Evolutionary conservation across 148 eudicot genomes (phyloP), one percentile per base, ranked within the genome.

Genomic region (Cornus florida): DNA sequence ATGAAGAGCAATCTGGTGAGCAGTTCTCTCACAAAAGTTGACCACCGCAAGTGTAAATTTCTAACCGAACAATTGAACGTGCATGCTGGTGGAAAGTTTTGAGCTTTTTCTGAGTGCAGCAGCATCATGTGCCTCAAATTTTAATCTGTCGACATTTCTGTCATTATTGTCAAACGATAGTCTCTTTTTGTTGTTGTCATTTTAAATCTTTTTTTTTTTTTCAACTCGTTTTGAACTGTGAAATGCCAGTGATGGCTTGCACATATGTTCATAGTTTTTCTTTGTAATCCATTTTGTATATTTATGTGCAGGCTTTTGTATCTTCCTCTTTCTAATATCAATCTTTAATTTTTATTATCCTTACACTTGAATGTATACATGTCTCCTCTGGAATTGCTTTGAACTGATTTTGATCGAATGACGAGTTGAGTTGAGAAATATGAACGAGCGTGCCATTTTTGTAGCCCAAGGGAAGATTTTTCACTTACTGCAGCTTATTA

Each of bases 1-100:
- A 69, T 10, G 88, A 89, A 53, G 97, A 90, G 78, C 59, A 82
- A 35, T 24, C 81, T 1, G 74, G 32, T 31, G 89, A 92, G 16
- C 89, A 82, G 82, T 39, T 73, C 67, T 71, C 85, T 28, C 83
- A 83, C 28, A 86, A 89, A 80, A 83, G 80, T 39, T 80, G 38
- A 57, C 86, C 20, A 67, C 38, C 1, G 3, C 38, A 35, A 35
- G 38, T 35, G 65, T 32, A 23, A 35, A 24, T 82, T 77, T 70
- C 35, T 56, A 31, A 73, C 66, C 1, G 6, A 73, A 73, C 19
- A 17, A 73, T 57, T 7, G 31, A 43, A 43, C 11, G 20, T 7
- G 20, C 1, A n/a, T 39, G 41, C 73, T 39, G 43, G 53, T 20
- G 14, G 65, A 19, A 24, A 69, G 60, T 77, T 77, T 69, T 69